phyloP scores from a whole-genome alignment of 148 eudicot species.

The Tetragonia tetragonoides region DNA sequence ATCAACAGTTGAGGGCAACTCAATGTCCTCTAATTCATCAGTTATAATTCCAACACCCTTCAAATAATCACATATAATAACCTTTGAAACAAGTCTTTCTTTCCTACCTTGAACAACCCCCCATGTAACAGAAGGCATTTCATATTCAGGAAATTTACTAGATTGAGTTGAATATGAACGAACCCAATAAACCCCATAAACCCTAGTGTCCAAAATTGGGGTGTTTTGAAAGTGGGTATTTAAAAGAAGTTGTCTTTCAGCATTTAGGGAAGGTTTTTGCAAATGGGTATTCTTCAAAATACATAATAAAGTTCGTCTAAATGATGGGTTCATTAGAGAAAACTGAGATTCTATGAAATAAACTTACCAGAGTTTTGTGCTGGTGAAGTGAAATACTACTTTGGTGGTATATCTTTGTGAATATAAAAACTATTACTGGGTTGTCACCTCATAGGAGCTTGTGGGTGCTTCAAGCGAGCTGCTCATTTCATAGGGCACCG shows the following conservation, averaged over 20 bases:
- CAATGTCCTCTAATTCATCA: constrained; percentile 79
- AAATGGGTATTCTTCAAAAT: constrained; percentile 19
- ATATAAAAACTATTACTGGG: not conserved
- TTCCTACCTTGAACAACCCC: constrained; percentile 92
- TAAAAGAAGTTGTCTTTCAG: constrained; percentile 10
- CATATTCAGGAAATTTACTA: constrained; percentile 69
- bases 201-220: constrained; percentile 28
- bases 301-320: constrained; percentile 28
- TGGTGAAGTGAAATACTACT: not conserved
- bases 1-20: constrained; percentile 89
- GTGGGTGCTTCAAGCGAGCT: not conserved
- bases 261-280: constrained; percentile 9
- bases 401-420: not conserved
- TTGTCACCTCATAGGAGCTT: not conserved
- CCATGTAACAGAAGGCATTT: constrained; percentile 97
- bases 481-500: not conserved
- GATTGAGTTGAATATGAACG: constrained; percentile 56
- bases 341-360: not conserved
- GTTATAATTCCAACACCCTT: constrained; percentile 76
- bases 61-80: constrained; percentile 82
- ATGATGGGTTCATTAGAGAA: constrained; percentile 40
- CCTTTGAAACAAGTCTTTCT: constrained; percentile 81
- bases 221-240: constrained; percentile 38
- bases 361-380: constrained; percentile 25
- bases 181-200: constrained; percentile 23